These are phyloP conservation scores for Ceratobasidium sp. DNA, from an alignment of 1,284 basidiomycete genomes.

Conservation along the genomic window DNA sequence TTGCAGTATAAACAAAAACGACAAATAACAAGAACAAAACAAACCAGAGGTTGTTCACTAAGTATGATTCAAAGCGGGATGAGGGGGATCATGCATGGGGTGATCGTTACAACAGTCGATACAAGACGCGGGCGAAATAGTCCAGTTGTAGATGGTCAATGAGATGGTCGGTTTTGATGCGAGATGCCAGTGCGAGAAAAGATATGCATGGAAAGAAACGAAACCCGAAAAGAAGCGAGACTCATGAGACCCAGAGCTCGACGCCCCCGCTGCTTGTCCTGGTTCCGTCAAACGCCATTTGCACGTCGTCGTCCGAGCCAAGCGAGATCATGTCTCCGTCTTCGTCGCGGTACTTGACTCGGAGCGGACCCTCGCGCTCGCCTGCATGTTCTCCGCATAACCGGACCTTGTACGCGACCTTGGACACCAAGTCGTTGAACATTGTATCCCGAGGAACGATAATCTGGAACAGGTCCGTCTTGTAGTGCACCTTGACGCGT, in stretches of 20 bases:
- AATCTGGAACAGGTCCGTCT: conserved; percentile 91
- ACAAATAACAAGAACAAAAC: neutral
- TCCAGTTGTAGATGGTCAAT: conserved; percentile 1
- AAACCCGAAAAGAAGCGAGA: neutral
- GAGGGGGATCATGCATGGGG: conserved; percentile 9
- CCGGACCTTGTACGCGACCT: conserved; percentile 90
- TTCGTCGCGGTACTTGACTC: conserved; percentile 89
- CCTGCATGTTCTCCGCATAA: conserved; percentile 71
- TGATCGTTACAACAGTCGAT: conserved; percentile 12
- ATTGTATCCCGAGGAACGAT: conserved; percentile 80
- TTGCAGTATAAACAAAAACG: neutral
- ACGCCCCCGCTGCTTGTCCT: conserved; percentile 33
- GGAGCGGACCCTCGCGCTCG: conserved; percentile 73
- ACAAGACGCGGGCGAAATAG: conserved; percentile 1
- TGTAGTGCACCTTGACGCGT: conserved; percentile 81
- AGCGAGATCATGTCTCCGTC: conserved; percentile 88
- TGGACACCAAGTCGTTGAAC: conserved; percentile 83
- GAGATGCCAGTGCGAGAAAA: conserved; percentile 2
- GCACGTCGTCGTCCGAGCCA: conserved; percentile 86
- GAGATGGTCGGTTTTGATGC: neutral
- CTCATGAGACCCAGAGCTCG: conserved; percentile 34
- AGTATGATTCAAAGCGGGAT: conserved; percentile 3
- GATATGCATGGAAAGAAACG: neutral
- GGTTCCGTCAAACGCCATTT: conserved; percentile 78
- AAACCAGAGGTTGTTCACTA: neutral